Evolutionary conservation across 148 eudicot genomes (phyloP), one percentile per base, ranked within the genome.

Genomic region (Arbutus unedo): DNA sequence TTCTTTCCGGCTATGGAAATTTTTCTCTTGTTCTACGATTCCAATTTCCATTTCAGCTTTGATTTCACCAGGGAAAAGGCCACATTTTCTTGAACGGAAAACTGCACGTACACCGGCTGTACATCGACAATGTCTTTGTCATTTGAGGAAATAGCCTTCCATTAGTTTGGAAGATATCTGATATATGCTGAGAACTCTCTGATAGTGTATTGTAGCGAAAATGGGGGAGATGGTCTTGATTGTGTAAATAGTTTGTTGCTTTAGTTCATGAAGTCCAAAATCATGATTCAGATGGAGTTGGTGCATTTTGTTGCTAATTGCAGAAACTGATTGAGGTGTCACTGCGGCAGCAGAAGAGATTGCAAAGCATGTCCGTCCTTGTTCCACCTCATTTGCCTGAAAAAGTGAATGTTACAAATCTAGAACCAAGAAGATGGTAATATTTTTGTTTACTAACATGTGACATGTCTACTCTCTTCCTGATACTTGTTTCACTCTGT

Each of bases 311-410:
- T 38, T 51, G 84, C 74, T 79, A 75, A 77, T 51, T 86, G 90
- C 89, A 95, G 98, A 95, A 88, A 83, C 86, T 95, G 73, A 91
- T 93, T 80, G 96, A 92, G 84, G 94, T 93, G 44, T 91, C 97
- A 0, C 86, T 93, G 41, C 82, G 83, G 82, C 98, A 95, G 81
- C 97, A 91, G 79, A 88, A 89, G 89, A 93, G 87, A 81, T 86
- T 95, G 87, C 93, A 95, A 82, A 89, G 85, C 68, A 90, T 93
- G 92, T 79, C 94, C 47, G 85, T 84, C 73, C 86, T 81, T 87
- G 93, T 92, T 81, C 94, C 92, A 60, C 81, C 92, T 23, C 85
- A 86, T 79, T 51, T 91, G 49, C 93, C 91, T 1, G 89, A 80
- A 55, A 89, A 84, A 83, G 48, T 56, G 56, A 43, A 81, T 53